Evolutionary conservation across 1,284 basidiomycete genomes (phyloP), one percentile per base, ranked within the genome.

Genomic region (Puccinia coronata): DNA sequence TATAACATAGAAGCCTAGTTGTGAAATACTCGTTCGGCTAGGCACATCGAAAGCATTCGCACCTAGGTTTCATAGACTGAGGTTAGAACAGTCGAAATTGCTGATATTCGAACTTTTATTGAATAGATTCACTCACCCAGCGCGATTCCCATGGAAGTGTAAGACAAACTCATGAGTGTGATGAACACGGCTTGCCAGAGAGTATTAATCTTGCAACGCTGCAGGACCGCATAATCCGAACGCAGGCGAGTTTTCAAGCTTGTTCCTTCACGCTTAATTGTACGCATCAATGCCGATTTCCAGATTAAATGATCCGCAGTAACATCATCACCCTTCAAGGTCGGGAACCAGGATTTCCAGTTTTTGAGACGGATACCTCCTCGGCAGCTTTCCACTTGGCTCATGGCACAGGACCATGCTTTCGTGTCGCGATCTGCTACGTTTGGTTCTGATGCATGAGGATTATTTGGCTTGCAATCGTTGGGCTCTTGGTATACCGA

Each of bases 151-250:
- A 65, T 65, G 61, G 61, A 39, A 65, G 36, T 41, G 61, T 65
- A 65, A 18, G 61, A 39, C 6, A 18, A n/a, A 41, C 36, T 23
- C 36, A 65, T 41, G 3, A 39, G 4, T 20, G 61, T 41, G 5
- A 65, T 65, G 61, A 65, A 65, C 20, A 65, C 36, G 61, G 61
- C 61, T 65, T 65, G 36, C 61, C 61, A 65, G 61, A 65, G 14
- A 1, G 36, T 39, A 20, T 65, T 65, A 65, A 20, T 41, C 61
- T 65, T 65, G 61, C 61, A 65, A 65, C 61, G 61, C 61, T n/a
- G 61, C 23, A 65, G 61, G 39, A 39, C n/a, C 39, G 61, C 28
- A 65, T 41, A n/a, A 2, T 65, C 61, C 9, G 34, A 16, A 41
- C 61, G 61, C n/a, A 65, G 61, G 16, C 36, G 61, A 39, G 61